phyloP scores from a whole-genome alignment of 2,329 filamentous ascomycete genomes.

The Diaporthe aspalathi region DNA sequence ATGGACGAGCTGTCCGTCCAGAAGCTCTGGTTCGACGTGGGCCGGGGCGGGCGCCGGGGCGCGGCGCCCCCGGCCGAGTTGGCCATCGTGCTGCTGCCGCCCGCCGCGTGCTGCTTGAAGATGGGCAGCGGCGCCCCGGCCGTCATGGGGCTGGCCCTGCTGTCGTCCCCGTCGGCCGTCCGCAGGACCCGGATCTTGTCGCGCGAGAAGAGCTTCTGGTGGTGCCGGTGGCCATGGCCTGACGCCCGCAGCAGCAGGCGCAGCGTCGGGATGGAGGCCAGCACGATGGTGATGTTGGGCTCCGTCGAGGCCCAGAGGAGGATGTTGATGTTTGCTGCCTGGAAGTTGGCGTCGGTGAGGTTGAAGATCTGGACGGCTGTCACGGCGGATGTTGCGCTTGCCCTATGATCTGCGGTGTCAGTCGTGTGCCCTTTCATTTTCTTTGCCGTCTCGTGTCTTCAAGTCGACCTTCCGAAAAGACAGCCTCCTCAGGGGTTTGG shows the following conservation, averaged over 20 bases:
- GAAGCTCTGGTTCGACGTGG: constrained; percentile 22
- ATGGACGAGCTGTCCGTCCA: constrained; percentile 18
- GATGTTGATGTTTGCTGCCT: constrained; percentile 19
- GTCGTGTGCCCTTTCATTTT: neutral
- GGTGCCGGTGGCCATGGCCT: neutral
- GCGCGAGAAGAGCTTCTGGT: constrained; percentile 15
- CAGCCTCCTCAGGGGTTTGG: no score
- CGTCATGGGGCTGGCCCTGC: constrained; percentile 17
- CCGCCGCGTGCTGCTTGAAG: constrained; percentile 10
- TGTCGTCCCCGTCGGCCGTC: neutral
- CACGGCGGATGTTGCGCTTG: constrained; percentile 11
- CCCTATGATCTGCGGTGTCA: neutral
- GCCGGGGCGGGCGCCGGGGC: neutral
- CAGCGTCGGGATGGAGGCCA: constrained; percentile 21
- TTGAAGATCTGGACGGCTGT: constrained; percentile 20
- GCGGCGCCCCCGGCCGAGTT: neutral
- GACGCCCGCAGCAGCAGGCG: no score
- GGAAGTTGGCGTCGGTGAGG: constrained; percentile 30
- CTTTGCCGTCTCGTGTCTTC: neutral
- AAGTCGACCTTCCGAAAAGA: no score
- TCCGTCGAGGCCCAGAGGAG: constrained; percentile 28
- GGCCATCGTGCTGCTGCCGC: neutral
- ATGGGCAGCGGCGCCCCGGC: neutral
- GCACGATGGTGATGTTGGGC: constrained; percentile 29
- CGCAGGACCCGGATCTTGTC: constrained; percentile 20